phyloP scores from a whole-genome alignment of 2,329 filamentous ascomycete genomes.

The Colletotrichum sansevieriae region DNA sequence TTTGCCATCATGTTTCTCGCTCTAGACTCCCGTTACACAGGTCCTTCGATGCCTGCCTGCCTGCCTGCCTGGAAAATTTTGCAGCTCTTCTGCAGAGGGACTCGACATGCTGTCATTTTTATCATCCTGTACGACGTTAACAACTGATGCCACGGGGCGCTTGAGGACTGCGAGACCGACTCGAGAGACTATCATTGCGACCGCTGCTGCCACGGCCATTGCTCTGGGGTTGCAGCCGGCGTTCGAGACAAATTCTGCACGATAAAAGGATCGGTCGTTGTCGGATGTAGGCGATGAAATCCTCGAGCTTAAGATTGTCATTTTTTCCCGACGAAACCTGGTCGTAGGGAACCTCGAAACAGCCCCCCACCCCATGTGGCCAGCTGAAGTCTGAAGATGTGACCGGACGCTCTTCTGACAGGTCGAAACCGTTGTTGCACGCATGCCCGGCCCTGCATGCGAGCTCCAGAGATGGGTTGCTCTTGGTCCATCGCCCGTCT shows the following conservation, averaged over 20 bases:
- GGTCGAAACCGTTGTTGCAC: conserved; percentile 28
- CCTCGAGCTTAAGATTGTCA: conserved; percentile 2
- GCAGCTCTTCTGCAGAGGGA: conserved; percentile 31
- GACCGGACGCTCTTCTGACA: conserved; percentile 27
- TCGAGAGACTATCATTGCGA: neutral
- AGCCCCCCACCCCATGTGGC: conserved; percentile 15
- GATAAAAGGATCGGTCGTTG: conserved; percentile 22
- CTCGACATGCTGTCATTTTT: conserved; percentile 36
- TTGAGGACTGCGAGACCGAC: neutral
- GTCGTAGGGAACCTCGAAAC: neutral
- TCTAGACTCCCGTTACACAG: conserved; percentile 29
- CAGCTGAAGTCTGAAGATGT: conserved; percentile 27
- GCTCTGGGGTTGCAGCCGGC: conserved; percentile 16
- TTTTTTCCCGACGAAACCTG: conserved; percentile 3
- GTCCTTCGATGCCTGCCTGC: conserved; percentile 14
- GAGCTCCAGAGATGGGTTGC: conserved; percentile 27
- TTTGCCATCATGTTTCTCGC: conserved; percentile 25
- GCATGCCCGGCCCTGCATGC: conserved; percentile 14
- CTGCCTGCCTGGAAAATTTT: conserved; percentile 5
- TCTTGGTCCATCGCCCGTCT: conserved; percentile 23
- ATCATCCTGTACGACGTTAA: conserved; percentile 26
- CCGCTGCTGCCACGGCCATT: conserved; percentile 1
- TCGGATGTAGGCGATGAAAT: conserved; percentile 19
- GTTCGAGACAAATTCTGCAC: conserved; percentile 8
- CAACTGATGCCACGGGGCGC: neutral